Percentiles rank a stretch among this genome's conserved stretches.
These are phyloP conservation scores for Nothophoma quercina DNA, from an alignment of 2,329 filamentous ascomycete genomes.

Conservation along the genomic window DNA sequence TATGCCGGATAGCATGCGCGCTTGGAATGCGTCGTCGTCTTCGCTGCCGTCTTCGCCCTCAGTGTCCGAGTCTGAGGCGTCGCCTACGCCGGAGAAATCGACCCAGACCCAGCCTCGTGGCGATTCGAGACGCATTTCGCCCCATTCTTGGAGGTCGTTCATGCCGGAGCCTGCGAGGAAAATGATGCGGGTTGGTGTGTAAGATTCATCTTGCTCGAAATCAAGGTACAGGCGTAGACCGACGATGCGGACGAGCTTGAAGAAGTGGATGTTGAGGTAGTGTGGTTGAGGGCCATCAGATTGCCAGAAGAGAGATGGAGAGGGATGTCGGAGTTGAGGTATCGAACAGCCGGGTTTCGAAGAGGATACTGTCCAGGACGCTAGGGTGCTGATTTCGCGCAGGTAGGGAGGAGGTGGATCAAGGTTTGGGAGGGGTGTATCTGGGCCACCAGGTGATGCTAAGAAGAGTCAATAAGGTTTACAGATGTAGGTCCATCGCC, in stretches of 20 bases:
- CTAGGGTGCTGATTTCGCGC: slow-evolving; percentile 85
- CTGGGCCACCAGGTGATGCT: slow-evolving; percentile 27
- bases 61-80: slow-evolving; percentile 33
- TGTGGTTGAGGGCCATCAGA: slow-evolving; percentile 87
- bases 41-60: slow-evolving; percentile 29
- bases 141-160: slow-evolving; percentile 90
- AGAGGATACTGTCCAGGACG: slow-evolving; percentile 82
- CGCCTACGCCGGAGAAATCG: slow-evolving; percentile 69
- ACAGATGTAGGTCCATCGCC: neutral
- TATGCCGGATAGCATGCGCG: slow-evolving; percentile 7
- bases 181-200: slow-evolving; percentile 91
- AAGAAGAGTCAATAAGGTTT: slow-evolving; percentile 6
- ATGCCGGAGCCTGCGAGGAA: slow-evolving; percentile 90
- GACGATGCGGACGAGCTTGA: slow-evolving; percentile 80
- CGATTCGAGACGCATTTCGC: slow-evolving; percentile 76
- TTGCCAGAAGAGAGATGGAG: slow-evolving; percentile 80
- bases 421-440: slow-evolving; percentile 24
- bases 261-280: slow-evolving; percentile 83
- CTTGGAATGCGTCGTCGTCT: slow-evolving; percentile 23
- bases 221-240: slow-evolving; percentile 86
- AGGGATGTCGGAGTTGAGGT: slow-evolving; percentile 76
- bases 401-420: slow-evolving; percentile 58
- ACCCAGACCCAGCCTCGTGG: slow-evolving; percentile 93
- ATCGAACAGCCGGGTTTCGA: slow-evolving; percentile 83
- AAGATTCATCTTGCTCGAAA: slow-evolving; percentile 91